Conservation (phyloP, 148 eudicot species). For the Limonium bicolor region DNA sequence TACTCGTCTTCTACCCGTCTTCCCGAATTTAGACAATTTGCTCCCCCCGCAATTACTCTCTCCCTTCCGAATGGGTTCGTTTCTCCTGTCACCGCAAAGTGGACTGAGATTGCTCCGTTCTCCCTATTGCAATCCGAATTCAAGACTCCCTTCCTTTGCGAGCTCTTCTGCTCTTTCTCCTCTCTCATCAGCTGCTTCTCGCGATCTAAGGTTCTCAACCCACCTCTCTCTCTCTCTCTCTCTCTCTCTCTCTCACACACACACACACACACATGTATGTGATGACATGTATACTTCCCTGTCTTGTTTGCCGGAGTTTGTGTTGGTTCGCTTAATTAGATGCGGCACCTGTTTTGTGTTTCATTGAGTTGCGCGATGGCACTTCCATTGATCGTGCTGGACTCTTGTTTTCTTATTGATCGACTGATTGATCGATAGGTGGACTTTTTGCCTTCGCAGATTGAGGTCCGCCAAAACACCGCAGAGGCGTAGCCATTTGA, state of each 20-base stretch:
- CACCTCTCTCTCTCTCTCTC: background rate
- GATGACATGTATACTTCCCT: no score
- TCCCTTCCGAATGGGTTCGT: background rate
- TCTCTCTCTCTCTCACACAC: background rate
- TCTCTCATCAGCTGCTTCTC: conserved; percentile 4
- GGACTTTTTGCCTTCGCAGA: background rate
- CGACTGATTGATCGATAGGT: background rate
- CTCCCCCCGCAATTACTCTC: background rate
- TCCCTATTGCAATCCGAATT: conserved; percentile 2
- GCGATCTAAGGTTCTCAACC: conserved; percentile 9
- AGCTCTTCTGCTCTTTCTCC: background rate
- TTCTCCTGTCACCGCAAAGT: background rate
- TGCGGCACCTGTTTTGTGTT: no score
- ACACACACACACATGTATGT: no score
- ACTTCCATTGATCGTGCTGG: background rate
- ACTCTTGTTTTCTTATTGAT: background rate
- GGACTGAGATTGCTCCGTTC: conserved; percentile 17
- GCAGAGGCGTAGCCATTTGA: background rate
- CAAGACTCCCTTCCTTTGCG: conserved; percentile 7
- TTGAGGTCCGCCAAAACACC: background rate
- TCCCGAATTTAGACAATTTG: background rate
- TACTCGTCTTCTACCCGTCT: background rate
- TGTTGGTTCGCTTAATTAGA: no score
- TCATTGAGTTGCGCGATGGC: no score
- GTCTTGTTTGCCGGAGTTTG: no score